A percentile compares a stretch with the other conserved stretches of the same genome.
These are phyloP conservation scores for Przewalskia tangutica DNA, from an alignment of 257 asterid species.

Conservation along the genomic window DNA sequence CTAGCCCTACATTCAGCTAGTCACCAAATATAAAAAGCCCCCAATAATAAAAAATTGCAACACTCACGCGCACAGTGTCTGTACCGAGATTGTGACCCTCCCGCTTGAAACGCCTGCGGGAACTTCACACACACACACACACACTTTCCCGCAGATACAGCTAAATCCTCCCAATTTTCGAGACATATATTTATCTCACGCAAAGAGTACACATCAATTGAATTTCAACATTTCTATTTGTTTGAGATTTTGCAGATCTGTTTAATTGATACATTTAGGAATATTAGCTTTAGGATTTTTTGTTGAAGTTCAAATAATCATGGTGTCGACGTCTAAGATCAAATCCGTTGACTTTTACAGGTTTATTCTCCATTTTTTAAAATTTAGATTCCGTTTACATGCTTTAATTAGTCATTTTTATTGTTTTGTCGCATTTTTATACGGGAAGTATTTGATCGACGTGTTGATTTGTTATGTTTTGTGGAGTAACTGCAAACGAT, in stretches of 20 bases:
- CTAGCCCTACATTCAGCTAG: too few relatives aligned
- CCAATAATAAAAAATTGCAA: not conserved
- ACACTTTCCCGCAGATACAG: not conserved
- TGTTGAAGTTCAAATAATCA: not conserved
- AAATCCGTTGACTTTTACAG: constrained; percentile 65
- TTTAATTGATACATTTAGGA: not conserved
- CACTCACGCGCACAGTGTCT: not conserved
- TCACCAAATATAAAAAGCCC: not conserved
- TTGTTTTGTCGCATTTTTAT: not conserved
- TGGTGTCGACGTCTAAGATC: constrained; percentile 45
- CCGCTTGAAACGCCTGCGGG: constrained; percentile 3
- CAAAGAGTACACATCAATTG: not conserved
- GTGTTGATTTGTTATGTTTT: not conserved
- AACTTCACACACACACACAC: not conserved
- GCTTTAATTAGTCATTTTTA: not conserved
- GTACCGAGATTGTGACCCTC: too few relatives aligned
- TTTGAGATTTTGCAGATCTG: constrained; percentile 18
- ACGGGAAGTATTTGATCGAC: too few relatives aligned
- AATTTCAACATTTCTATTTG: not conserved
- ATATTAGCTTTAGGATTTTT: not conserved
- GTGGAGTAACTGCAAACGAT: too few relatives aligned
- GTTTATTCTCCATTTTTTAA: not conserved
- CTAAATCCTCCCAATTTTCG: not conserved
- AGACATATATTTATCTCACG: not conserved
- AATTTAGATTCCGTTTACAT: not conserved